Conservation (phyloP, 73 alveolate genomes). For the Blepharisma stoltei region DNA sequence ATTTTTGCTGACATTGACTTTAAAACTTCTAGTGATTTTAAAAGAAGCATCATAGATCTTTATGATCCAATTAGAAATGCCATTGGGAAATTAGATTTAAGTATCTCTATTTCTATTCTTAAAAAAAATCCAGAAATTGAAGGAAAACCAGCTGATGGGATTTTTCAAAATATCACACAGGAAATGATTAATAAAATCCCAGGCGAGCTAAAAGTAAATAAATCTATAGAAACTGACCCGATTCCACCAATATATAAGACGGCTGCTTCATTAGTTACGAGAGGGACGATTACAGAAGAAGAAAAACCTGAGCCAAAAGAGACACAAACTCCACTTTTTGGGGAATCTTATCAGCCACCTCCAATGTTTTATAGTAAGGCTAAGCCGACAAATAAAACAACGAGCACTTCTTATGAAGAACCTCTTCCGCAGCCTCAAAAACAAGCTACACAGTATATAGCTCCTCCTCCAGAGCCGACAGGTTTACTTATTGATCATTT, state of each 20-base stretch:
- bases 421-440: background rate
- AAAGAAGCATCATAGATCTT: background rate
- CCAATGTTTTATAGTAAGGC: slow-evolving; percentile 17
- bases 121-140: background rate
- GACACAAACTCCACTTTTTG: background rate
- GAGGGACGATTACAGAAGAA: background rate
- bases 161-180: slow-evolving; percentile 8
- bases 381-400: background rate
- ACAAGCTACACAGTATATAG: background rate
- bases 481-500: slow-evolving; percentile 10
- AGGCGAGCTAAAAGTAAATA: background rate
- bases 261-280: background rate
- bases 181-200: slow-evolving; percentile 1
- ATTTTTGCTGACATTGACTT: slow-evolving; percentile 1
- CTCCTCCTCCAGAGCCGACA: background rate
- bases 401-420: too few species aligned
- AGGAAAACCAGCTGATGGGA: background rate
- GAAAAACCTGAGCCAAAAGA: background rate
- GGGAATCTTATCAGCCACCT: background rate
- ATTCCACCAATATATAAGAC: background rate
- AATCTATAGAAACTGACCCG: slow-evolving; percentile 17
- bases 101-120: slow-evolving; percentile 3
- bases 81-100: background rate
- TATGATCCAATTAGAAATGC: slow-evolving; percentile 13
- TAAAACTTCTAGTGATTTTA: background rate